phyloP scores from a whole-genome alignment of 768 basidiomycete genomes.

The Favolaschia claudopus region DNA sequence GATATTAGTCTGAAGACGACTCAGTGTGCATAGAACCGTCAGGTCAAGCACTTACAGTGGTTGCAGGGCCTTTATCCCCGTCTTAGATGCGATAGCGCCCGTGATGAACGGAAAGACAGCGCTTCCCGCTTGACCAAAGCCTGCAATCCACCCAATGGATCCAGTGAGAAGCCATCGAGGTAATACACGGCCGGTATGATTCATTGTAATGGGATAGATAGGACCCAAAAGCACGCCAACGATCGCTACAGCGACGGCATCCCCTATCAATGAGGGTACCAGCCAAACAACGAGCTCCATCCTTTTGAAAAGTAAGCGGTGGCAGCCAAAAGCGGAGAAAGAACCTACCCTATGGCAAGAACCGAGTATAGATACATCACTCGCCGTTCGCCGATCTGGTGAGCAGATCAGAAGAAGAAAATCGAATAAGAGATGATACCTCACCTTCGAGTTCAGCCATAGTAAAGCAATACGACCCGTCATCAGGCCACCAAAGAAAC shows the following conservation, averaged over 20 bases:
- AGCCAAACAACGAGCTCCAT: constrained; percentile 76
- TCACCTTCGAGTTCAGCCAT: constrained; percentile 62
- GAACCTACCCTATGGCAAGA: constrained; percentile 55
- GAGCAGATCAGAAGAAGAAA: too few relatives aligned
- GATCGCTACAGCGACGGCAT: constrained; percentile 69
- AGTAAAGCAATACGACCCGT: constrained; percentile 62
- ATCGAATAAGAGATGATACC: not conserved
- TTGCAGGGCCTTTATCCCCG: constrained; percentile 67
- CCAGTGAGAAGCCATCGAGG: constrained; percentile 74
- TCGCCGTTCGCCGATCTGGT: constrained; percentile 60
- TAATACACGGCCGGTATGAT: constrained; percentile 69
- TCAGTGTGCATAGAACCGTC: not conserved
- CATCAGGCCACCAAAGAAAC: constrained; percentile 65
- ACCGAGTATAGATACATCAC: constrained; percentile 60
- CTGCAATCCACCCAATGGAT: constrained; percentile 73
- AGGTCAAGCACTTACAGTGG: constrained; percentile 59
- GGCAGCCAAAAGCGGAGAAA: not conserved
- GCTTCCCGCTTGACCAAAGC: constrained; percentile 74
- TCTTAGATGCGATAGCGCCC: constrained; percentile 68
- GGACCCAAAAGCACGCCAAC: constrained; percentile 78
- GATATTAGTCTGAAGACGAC: constrained; percentile 6
- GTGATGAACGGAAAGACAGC: constrained; percentile 79
- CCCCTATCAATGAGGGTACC: constrained; percentile 68
- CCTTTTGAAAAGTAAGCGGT: constrained; percentile 35
- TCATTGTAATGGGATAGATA: constrained; percentile 79